Conservation (phyloP, 345 rosid genomes). For the Sisymbrium irio region DNA sequence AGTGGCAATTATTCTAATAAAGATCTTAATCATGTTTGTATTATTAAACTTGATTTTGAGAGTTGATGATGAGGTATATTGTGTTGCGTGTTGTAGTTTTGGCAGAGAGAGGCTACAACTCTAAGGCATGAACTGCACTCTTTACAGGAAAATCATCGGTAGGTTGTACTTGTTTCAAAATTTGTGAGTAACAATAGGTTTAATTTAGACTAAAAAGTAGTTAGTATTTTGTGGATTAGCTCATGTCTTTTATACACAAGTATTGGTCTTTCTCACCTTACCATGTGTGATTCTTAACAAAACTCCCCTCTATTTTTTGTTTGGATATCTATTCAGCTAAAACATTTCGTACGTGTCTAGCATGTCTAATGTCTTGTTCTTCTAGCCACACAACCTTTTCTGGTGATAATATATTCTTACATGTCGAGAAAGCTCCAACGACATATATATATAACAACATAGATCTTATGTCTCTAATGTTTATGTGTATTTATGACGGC, state of each 20-base stretch:
- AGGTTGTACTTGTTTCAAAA: neutral
- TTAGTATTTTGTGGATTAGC: neutral
- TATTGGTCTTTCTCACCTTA: neutral
- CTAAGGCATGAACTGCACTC: conserved; percentile 53
- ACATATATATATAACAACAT: neutral
- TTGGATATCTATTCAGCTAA: neutral
- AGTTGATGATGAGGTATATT: conserved; percentile 1
- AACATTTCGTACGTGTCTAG: neutral
- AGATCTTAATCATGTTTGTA: conserved; percentile 9
- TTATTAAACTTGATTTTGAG: neutral
- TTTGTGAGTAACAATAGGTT: neutral
- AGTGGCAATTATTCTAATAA: neutral
- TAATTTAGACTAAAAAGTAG: neutral
- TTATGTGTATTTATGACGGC: neutral
- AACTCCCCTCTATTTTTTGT: neutral
- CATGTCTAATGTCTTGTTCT: neutral
- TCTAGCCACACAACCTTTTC: neutral
- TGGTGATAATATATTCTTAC: neutral
- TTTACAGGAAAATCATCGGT: conserved; percentile 60
- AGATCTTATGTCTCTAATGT: neutral
- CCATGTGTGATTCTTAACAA: neutral
- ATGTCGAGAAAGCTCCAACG: neutral
- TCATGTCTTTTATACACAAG: neutral
- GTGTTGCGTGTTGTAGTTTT: conserved; percentile 41
- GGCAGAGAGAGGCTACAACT: conserved; percentile 60